Conservation (phyloP, 2,329 filamentous ascomycete species). For the Penicillium corylophilum region DNA sequence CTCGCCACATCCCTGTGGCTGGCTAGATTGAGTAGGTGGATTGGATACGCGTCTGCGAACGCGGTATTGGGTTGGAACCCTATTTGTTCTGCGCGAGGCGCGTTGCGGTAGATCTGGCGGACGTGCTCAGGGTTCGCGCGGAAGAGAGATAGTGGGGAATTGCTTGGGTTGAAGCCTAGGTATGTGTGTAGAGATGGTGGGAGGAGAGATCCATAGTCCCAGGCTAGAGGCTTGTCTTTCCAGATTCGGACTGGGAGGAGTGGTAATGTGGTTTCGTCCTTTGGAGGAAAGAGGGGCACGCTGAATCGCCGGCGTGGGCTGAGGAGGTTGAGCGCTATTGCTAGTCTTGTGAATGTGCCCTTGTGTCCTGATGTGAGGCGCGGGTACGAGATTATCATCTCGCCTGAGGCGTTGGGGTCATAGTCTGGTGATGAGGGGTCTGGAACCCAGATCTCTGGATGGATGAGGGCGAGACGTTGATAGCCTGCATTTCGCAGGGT, state of each 20-base stretch:
- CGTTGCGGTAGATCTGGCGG: constrained; percentile 55
- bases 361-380: constrained; percentile 15
- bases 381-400: constrained; percentile 53
- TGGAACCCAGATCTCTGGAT: constrained; percentile 61
- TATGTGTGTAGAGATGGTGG: constrained; percentile 52
- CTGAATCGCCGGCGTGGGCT: constrained; percentile 46
- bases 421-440: constrained; percentile 48
- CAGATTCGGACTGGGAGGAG: constrained; percentile 53
- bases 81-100: constrained; percentile 51
- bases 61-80: constrained; percentile 55
- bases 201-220: constrained; percentile 42
- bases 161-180: constrained; percentile 30
- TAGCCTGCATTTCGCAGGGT: constrained; percentile 44
- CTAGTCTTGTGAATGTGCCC: constrained; percentile 22
- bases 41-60: constrained; percentile 60
- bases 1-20: constrained; percentile 53
- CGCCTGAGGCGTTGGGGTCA: constrained; percentile 46
- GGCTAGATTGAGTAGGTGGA: constrained; percentile 56
- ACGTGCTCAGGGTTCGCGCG: constrained; percentile 47
- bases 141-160: constrained; percentile 52
- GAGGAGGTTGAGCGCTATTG: constrained; percentile 31
- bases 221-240: constrained; percentile 51
- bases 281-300: constrained; percentile 54
- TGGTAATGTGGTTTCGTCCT: constrained; percentile 46
- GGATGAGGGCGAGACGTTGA: constrained; percentile 69